Conservation (phyloP, 2,329 filamentous ascomycete genomes). For the Xylariales sp. region DNA sequence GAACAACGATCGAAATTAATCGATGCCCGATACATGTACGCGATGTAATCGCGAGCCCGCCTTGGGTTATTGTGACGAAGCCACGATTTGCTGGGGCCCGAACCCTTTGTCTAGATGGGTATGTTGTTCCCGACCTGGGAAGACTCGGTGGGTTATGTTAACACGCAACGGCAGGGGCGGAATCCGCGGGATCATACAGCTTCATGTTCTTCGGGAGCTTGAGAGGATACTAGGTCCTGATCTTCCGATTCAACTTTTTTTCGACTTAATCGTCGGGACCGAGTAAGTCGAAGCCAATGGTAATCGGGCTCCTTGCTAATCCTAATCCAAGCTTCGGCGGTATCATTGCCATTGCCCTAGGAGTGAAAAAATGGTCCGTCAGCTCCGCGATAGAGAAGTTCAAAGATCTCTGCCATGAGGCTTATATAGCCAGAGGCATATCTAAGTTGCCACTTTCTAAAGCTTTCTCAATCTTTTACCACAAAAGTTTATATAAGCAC, state of each 20-base stretch:
- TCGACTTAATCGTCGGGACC: slow-evolving; percentile 50
- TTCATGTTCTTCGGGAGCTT: slow-evolving; percentile 47
- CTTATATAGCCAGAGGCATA: slow-evolving; percentile 47
- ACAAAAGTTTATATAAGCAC: slow-evolving; percentile 50
- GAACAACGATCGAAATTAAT: slow-evolving; percentile 49
- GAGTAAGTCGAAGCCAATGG: slow-evolving; percentile 41
- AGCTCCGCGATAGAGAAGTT: slow-evolving; percentile 48
- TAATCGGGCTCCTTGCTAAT: slow-evolving; percentile 23
- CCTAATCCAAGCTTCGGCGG: slow-evolving; percentile 44
- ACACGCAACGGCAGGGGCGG: slow-evolving; percentile 44
- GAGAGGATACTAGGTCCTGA: slow-evolving; percentile 49
- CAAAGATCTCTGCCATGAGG: slow-evolving; percentile 48
- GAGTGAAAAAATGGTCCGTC: slow-evolving; percentile 51
- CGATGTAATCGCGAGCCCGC: slow-evolving; percentile 47
- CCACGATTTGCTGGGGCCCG: slow-evolving; percentile 47
- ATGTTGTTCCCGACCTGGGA: slow-evolving; percentile 13
- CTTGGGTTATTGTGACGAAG: slow-evolving; percentile 48
- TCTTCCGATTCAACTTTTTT: slow-evolving; percentile 49
- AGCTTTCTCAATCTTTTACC: slow-evolving; percentile 47
- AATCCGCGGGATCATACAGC: slow-evolving; percentile 47
- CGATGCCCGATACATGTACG: slow-evolving; percentile 49
- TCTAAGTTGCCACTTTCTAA: slow-evolving; percentile 47
- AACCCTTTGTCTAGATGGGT: slow-evolving; percentile 50
- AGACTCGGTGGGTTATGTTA: background rate
- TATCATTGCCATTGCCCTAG: slow-evolving; percentile 48